These are phyloP conservation scores for Euphorbia schlechtendalii DNA, from an alignment of 441 rosid genomes.

Conservation along the genomic window DNA sequence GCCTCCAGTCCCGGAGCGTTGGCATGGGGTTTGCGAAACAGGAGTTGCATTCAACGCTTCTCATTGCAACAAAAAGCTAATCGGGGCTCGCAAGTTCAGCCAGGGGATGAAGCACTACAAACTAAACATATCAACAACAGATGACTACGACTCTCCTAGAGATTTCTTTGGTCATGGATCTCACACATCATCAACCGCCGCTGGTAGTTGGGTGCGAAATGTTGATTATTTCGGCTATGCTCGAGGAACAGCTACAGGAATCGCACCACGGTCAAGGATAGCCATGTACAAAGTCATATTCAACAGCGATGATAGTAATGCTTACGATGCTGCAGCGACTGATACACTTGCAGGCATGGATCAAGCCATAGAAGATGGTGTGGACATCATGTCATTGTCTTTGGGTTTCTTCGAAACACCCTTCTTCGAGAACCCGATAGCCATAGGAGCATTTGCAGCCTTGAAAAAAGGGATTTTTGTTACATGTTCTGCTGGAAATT, in stretches of 20 bases:
- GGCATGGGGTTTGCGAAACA: slow-evolving; percentile 57
- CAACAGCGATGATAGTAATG: slow-evolving; percentile 40
- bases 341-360: slow-evolving; percentile 71
- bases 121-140: slow-evolving; percentile 40
- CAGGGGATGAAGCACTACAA: slow-evolving; percentile 47
- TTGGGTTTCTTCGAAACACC: slow-evolving; percentile 54
- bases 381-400: slow-evolving; percentile 53
- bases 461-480: slow-evolving; percentile 48
- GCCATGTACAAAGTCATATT: slow-evolving; percentile 67
- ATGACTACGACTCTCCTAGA: slow-evolving; percentile 67
- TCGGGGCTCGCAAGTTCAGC: slow-evolving; percentile 69
- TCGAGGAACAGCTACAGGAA: slow-evolving; percentile 56
- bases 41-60: slow-evolving; percentile 40
- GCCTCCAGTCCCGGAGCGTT: slow-evolving; percentile 52
- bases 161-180: slow-evolving; percentile 82
- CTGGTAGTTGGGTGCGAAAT: slow-evolving; percentile 41
- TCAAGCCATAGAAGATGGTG: slow-evolving; percentile 56
- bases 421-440: slow-evolving; percentile 60
- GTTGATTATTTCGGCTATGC: slow-evolving; percentile 71
- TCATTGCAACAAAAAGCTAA: slow-evolving; percentile 52
- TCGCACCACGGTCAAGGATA: slow-evolving; percentile 59
- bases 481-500: slow-evolving; percentile 53
- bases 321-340: slow-evolving; percentile 34
- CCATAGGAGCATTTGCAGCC: slow-evolving; percentile 61
- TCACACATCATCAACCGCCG: slow-evolving; percentile 75